These are phyloP conservation scores for Handroanthus guayacan DNA, from an alignment of 257 asterid genomes.

Conservation along the genomic window DNA sequence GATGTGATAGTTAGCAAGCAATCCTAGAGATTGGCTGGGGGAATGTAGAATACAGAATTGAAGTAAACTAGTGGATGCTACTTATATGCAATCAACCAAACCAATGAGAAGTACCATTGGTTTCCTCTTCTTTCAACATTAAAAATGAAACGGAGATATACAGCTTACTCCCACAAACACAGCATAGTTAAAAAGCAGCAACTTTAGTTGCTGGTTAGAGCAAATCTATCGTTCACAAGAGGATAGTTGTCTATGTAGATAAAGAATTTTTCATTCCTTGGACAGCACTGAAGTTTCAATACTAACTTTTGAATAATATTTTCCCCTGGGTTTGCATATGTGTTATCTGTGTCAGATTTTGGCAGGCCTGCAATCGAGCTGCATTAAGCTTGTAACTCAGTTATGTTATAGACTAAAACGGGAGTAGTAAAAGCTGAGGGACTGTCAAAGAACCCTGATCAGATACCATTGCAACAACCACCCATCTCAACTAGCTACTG, in stretches of 20 bases:
- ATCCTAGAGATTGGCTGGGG: not conserved
- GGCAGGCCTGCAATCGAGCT: conserved; percentile 1
- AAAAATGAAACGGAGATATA: not conserved
- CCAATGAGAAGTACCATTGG: not conserved
- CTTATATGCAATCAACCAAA: conserved; percentile 18
- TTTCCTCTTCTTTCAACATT: not conserved
- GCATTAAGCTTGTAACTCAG: not conserved
- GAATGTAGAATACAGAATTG: not conserved
- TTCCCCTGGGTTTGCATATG: not conserved
- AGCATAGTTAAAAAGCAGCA: not conserved
- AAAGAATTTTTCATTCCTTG: not conserved
- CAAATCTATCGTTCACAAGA: not conserved
- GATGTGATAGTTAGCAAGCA: conserved; percentile 29
- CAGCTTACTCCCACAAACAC: not conserved
- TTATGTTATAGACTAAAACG: not conserved
- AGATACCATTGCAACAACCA: not conserved
- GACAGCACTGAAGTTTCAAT: not conserved
- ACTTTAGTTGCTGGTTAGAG: not conserved
- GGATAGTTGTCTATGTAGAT: not conserved
- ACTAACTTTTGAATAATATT: not conserved
- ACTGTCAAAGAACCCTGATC: not conserved
- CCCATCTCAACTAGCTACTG: not conserved
- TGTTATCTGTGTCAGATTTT: not conserved
- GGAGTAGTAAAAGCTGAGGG: not conserved
- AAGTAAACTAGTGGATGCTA: conserved; percentile 10